These are phyloP conservation scores for Umbellularia californica DNA, from an alignment of 164 flowering plant species.

Conservation along the genomic window DNA sequence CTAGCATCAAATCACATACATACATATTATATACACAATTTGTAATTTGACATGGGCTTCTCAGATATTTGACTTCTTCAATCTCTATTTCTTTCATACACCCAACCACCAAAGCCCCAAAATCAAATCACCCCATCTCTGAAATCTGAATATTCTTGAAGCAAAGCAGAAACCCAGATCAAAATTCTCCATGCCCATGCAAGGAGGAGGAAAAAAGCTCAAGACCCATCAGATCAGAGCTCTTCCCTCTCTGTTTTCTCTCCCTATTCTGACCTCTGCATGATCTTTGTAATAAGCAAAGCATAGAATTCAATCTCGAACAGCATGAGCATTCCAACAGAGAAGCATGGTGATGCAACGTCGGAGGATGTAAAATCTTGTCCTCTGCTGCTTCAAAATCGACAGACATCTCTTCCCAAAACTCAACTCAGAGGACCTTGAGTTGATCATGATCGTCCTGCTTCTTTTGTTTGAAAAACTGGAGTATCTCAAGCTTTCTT, in stretches of 20 bases:
- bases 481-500: background rate
- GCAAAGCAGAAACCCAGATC: background rate
- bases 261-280: too few species aligned
- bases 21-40: too few species aligned
- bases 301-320: constrained; percentile 25
- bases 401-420: constrained; percentile 35
- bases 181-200: background rate
- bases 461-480: background rate
- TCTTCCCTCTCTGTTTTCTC: too few species aligned
- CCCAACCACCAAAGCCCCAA: background rate
- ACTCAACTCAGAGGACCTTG: constrained; percentile 2
- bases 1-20: too few species aligned
- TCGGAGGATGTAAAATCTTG: constrained; percentile 63
- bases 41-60: too few species aligned
- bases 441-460: background rate
- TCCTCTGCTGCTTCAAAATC: constrained; percentile 62
- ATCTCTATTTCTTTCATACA: background rate
- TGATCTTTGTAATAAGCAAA: too few species aligned
- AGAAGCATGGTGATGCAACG: constrained; percentile 76
- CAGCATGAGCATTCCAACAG: constrained; percentile 63
- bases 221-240: too few species aligned
- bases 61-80: too few species aligned
- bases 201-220: too few species aligned
- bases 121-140: background rate
- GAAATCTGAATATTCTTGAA: background rate